phyloP scores from a whole-genome alignment of 1,139 yeast species.

The Debaryomycetaceae sp. region DNA sequence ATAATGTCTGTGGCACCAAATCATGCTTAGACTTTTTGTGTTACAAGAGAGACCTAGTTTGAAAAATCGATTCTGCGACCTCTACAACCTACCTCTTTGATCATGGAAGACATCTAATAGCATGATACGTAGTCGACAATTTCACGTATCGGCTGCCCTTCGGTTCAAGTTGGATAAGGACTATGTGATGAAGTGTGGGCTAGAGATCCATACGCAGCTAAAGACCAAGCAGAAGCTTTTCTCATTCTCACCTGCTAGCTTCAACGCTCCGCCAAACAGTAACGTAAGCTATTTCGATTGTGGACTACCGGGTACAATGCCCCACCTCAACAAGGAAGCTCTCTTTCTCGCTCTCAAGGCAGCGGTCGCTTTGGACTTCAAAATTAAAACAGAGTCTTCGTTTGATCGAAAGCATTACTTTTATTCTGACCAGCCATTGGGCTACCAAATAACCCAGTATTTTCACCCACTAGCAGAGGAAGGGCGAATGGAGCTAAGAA shows the following conservation, averaged over 20 bases:
- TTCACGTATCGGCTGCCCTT: conserved; percentile 1
- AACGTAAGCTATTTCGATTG: conserved; percentile 77
- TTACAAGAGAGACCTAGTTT: too few relatives aligned
- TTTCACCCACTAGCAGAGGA: conserved; percentile 72
- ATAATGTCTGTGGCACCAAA: too few relatives aligned
- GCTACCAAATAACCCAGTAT: conserved; percentile 93
- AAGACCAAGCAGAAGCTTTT: conserved; percentile 73
- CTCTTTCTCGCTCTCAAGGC: conserved; percentile 67
- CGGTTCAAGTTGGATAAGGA: conserved; percentile 9
- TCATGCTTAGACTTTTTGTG: too few relatives aligned
- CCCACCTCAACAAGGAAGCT: conserved; percentile 74
- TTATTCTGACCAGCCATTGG: conserved; percentile 94
- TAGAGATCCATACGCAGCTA: conserved; percentile 91
- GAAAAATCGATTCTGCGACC: not conserved
- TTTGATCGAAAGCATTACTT: conserved; percentile 96
- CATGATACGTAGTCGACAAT: conserved; percentile 3
- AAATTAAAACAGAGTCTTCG: conserved; percentile 52
- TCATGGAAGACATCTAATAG: not conserved
- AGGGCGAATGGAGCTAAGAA: conserved; percentile 53
- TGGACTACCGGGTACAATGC: conserved; percentile 93
- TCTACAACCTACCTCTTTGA: not conserved
- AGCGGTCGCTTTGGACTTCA: conserved; percentile 66
- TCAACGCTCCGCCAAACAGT: conserved; percentile 60
- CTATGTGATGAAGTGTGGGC: conserved; percentile 67
- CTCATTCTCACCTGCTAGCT: conserved; percentile 52